These are phyloP conservation scores for Luvunga scandens DNA, from an alignment of 345 rosid species.

Conservation along the genomic window DNA sequence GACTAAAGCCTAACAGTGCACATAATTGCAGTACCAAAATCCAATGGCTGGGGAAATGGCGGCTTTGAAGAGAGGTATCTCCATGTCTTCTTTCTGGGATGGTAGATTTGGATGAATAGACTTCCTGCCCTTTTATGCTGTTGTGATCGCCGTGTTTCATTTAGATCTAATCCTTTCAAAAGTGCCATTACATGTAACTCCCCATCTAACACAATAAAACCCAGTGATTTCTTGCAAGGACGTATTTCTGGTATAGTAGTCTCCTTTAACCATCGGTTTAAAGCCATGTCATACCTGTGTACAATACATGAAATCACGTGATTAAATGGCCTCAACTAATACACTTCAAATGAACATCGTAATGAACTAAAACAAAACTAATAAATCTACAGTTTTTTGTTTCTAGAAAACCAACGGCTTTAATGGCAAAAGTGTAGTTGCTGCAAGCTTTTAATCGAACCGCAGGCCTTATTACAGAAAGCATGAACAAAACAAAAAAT, in stretches of 20 bases:
- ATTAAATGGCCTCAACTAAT: not conserved
- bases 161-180: conserved; percentile 42
- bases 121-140: conserved; percentile 51
- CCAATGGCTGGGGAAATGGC: conserved; percentile 50
- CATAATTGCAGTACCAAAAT: conserved; percentile 62
- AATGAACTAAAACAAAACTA: not conserved
- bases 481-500: not conserved
- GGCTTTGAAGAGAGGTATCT: conserved; percentile 48
- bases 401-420: not conserved
- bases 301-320: not conserved
- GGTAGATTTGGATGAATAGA: conserved; percentile 61
- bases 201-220: conserved; percentile 62
- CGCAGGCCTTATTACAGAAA: not conserved
- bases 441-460: not conserved
- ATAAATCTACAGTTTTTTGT: not conserved
- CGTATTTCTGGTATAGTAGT: conserved; percentile 57
- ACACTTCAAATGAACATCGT: not conserved
- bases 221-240: conserved; percentile 37
- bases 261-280: conserved; percentile 66
- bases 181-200: conserved; percentile 66
- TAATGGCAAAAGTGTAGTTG: not conserved
- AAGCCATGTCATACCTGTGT: conserved; percentile 60
- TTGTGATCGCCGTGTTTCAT: conserved; percentile 40
- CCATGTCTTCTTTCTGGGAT: conserved; percentile 77
- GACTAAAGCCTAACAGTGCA: conserved; percentile 62